Evolutionary conservation across 257 asterid genomes (phyloP).

Genomic region (Verbena officinalis): DNA sequence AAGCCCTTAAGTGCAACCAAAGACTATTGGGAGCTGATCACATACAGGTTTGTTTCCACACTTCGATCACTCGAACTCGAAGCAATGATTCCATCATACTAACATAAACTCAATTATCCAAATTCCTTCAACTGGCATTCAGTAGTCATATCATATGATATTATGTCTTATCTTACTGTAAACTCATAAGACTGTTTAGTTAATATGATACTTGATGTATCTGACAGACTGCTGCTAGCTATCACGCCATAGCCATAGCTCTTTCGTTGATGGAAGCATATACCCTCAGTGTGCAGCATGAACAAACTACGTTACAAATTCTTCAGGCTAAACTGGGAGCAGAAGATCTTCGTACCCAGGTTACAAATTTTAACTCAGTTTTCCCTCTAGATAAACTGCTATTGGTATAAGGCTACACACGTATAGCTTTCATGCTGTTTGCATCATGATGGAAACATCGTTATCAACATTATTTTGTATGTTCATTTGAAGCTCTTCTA

Average conservation of each 20-base stretch:
- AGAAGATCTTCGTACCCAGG: slow-evolving; percentile 99
- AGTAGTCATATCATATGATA: slow-evolving; percentile 20
- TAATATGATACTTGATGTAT: slow-evolving; percentile 30
- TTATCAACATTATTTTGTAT: background rate
- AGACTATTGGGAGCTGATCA: slow-evolving; percentile 92
- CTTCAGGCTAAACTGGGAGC: slow-evolving; percentile 94
- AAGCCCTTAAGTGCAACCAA: slow-evolving; percentile 97
- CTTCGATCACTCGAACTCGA: slow-evolving; percentile 18
- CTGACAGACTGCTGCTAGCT: slow-evolving; percentile 99
- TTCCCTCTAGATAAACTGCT: slow-evolving; percentile 2
- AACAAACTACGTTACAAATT: slow-evolving; percentile 95
- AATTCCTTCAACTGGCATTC: background rate
- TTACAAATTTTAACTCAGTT: slow-evolving; percentile 31
- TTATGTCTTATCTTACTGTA: slow-evolving; percentile 31
- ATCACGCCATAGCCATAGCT: slow-evolving; percentile 99
- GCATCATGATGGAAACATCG: slow-evolving; percentile 2
- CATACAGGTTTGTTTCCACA: slow-evolving; percentile 70
- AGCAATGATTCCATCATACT: slow-evolving; percentile 1
- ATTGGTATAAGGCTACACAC: slow-evolving; percentile 7
- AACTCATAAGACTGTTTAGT: slow-evolving; percentile 12
- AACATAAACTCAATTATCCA: background rate
- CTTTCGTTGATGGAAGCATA: slow-evolving; percentile 99
- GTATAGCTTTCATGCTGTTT: slow-evolving; percentile 11
- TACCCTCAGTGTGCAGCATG: slow-evolving; percentile 97
- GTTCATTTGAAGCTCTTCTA: background rate